Evolutionary conservation across 2,329 filamentous ascomycete species (phyloP), one percentile per base, ranked within the genome.

Genomic region (Penicillium sp.): DNA sequence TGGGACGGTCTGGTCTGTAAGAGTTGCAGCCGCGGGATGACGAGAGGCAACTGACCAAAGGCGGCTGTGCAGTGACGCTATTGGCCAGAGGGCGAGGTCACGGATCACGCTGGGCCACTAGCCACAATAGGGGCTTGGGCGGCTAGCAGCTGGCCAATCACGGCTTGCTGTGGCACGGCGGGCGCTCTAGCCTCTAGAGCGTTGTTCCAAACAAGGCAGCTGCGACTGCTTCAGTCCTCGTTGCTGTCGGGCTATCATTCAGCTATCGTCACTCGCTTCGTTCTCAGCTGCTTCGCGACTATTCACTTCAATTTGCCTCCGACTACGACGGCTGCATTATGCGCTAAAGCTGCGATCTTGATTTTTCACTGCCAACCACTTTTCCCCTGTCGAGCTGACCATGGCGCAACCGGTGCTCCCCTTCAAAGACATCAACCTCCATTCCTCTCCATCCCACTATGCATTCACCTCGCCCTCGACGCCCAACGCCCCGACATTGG

Each of bases 391-490:
- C 47, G 52, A 42, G 24, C 6, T 20, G 28, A 63, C 62, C 48
- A 75, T 75, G 73, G 63, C 70, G 54, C 61, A 62, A 59, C 64
- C 70, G 54, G 58, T 69, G 55, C 78, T 87, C 56, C 94, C 93
- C 21, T 99, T 92, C 76, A 85, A 93, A 71, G 94, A 99, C 79
- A 95, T 97, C 79, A 99, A 97, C 74, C 86, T 99, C 73, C 91
- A 96, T 75, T 89, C 91, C 63, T 91, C 93, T 52, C 82, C 90
- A 66, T 90, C 93, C 66, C 88, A 94, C 71, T 99, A 99, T 80
- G 90, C 91, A 66, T 99, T 99, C 75, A 92, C 90, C 40, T 99
- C 94, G 26, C 94, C 94, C 26, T 97, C 94, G 0, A 93, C 91
- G 3, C 91, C 92, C 60, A 86, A 92, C 74, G 88, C 92, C 26